Conservation (phyloP, 2,329 filamentous ascomycete species). For the Dryadomyces sulphureus region DNA sequence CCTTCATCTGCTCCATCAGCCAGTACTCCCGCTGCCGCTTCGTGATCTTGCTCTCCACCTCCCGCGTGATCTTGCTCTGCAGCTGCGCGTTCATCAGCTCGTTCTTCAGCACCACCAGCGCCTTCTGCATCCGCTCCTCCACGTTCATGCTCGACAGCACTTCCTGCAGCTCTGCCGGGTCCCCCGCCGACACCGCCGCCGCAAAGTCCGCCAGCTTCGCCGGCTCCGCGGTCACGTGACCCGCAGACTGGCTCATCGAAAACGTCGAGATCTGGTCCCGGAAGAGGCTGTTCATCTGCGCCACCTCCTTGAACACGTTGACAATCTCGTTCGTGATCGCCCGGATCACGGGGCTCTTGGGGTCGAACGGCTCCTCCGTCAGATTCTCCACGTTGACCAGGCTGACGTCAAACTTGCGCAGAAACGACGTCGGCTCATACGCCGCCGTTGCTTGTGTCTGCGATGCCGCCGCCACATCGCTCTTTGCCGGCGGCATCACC, state of each 20-base stretch:
- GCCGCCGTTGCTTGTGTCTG: constrained; percentile 5
- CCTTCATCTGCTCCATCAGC: constrained; percentile 99
- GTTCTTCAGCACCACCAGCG: constrained; percentile 85
- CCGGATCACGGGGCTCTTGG: constrained; percentile 75
- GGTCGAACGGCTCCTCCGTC: constrained; percentile 74
- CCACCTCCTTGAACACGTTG: constrained; percentile 96
- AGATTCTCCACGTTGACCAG: constrained; percentile 93
- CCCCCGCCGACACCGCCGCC: constrained; percentile 87
- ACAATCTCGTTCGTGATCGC: constrained; percentile 96
- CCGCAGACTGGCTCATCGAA: constrained; percentile 84
- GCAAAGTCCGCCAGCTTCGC: constrained; percentile 94
- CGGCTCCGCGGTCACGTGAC: constrained; percentile 89
- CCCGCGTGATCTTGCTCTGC: constrained; percentile 93
- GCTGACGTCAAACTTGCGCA: constrained; percentile 83
- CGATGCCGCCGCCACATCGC: constrained; percentile 20
- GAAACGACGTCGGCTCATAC: constrained; percentile 81
- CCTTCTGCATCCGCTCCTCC: constrained; percentile 83
- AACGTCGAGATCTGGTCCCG: constrained; percentile 96
- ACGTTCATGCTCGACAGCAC: constrained; percentile 80
- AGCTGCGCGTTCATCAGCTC: constrained; percentile 97
- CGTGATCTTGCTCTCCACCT: constrained; percentile 93
- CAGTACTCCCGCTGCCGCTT: constrained; percentile 97
- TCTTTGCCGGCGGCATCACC: constrained; percentile 37
- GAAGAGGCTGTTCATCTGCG: constrained; percentile 85
- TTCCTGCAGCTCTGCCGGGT: constrained; percentile 82